Evolutionary conservation across 2,329 filamentous ascomycete species (phyloP).

Genomic region (Sordariomycetes sp.): DNA sequence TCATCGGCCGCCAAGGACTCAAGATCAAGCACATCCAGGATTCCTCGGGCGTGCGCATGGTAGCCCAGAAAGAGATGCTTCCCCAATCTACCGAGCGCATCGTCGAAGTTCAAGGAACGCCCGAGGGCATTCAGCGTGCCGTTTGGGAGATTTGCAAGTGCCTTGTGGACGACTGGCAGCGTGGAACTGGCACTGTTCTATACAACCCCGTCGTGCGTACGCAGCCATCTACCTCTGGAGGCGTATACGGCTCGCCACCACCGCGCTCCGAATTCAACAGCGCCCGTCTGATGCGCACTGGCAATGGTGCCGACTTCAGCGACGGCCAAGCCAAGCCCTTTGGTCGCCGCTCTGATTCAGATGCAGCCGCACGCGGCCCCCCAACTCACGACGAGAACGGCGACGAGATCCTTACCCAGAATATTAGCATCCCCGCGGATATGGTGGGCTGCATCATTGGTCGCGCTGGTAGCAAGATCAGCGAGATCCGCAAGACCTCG

Average conservation of each 20-base stretch:
- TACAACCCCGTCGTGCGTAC: slow-evolving; percentile 96
- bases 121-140: slow-evolving; percentile 90
- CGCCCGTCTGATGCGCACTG: slow-evolving; percentile 82
- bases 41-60: slow-evolving; percentile 93
- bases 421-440: slow-evolving; percentile 98
- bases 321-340: slow-evolving; percentile 59
- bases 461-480: slow-evolving; percentile 91
- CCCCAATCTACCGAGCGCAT: slow-evolving; percentile 97
- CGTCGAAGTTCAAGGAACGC: slow-evolving; percentile 91
- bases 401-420: slow-evolving; percentile 96
- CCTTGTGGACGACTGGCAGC: slow-evolving; percentile 94
- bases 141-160: slow-evolving; percentile 99
- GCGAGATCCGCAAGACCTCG: slow-evolving; percentile 94
- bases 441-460: slow-evolving; percentile 99
- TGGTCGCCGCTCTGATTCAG: slow-evolving; percentile 74
- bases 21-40: slow-evolving; percentile 99
- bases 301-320: slow-evolving; percentile 96
- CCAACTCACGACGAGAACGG: slow-evolving; percentile 92
- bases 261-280: slow-evolving; percentile 41
- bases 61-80: slow-evolving; percentile 99
- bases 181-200: slow-evolving; percentile 90
- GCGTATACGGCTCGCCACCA: slow-evolving; percentile 5
- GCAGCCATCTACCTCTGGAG: slow-evolving; percentile 41
- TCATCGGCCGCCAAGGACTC: slow-evolving; percentile 90
- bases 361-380: slow-evolving; percentile 69